Evolutionary conservation across 2,329 filamentous ascomycete species (phyloP).

Genomic region (Venturia aucupariae): DNA sequence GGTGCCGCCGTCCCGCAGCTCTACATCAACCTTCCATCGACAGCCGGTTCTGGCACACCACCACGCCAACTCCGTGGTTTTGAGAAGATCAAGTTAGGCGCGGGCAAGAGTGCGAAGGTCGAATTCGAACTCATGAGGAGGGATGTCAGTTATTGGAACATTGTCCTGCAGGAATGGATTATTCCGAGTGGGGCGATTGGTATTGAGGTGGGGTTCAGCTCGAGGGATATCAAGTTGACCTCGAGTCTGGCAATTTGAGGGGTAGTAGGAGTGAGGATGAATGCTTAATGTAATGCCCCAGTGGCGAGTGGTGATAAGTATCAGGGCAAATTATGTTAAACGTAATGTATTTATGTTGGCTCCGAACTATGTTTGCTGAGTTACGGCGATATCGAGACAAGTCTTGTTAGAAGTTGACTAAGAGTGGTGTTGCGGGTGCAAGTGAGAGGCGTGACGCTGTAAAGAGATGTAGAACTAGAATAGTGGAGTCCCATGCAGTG

Average conservation of each 20-base stretch:
- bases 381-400: no score
- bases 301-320: neutral
- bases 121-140: conserved; percentile 14
- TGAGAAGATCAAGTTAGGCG: conserved; percentile 14
- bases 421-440: no score
- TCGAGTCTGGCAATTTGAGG: neutral
- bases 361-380: no score
- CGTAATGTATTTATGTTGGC: no score
- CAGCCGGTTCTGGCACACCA: conserved; percentile 20
- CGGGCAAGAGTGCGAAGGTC: conserved; percentile 11
- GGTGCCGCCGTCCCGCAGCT: conserved; percentile 60
- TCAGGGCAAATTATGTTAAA: no score
- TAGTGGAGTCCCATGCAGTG: no score
- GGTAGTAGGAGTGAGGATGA: neutral
- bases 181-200: conserved; percentile 7
- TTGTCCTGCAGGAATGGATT: conserved; percentile 15
- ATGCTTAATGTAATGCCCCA: neutral
- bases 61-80: conserved; percentile 25
- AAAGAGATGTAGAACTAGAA: no score
- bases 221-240: conserved; percentile 3
- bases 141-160: conserved; percentile 16
- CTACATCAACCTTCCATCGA: conserved; percentile 41
- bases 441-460: no score
- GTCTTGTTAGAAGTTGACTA: no score
- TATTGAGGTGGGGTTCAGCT: conserved; percentile 3